Evolutionary conservation across 768 basidiomycete species (phyloP).

Genomic region (Calvatia gigantea): DNA sequence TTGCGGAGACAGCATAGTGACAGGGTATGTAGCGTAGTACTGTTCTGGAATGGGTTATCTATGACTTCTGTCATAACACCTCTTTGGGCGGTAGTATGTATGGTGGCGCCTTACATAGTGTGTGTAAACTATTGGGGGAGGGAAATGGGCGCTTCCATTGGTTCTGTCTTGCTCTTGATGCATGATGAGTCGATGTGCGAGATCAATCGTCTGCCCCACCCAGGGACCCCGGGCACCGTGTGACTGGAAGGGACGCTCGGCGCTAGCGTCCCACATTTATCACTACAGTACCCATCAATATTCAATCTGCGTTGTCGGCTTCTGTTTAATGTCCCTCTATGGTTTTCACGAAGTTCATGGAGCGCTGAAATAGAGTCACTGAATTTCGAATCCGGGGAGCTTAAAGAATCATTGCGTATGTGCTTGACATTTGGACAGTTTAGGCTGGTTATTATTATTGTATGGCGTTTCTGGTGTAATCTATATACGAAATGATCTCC

Average conservation of each 20-base stretch:
- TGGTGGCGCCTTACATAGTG: not conserved
- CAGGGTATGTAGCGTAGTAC: not conserved
- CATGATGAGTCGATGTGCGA: not conserved
- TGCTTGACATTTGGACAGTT: too few relatives aligned
- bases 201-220: not conserved
- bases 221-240: not conserved
- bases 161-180: slow-evolving; percentile 3
- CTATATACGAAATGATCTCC: too few relatives aligned
- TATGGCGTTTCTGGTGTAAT: too few relatives aligned
- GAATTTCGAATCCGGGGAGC: too few relatives aligned
- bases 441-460: too few relatives aligned
- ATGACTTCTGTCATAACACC: not conserved
- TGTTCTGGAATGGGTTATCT: not conserved
- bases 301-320: too few relatives aligned
- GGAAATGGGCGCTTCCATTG: slow-evolving; percentile 7
- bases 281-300: too few relatives aligned
- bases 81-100: not conserved
- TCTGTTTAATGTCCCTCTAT: too few relatives aligned
- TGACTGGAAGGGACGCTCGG: not conserved
- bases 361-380: too few relatives aligned
- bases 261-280: not conserved
- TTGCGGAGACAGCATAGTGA: too few relatives aligned
- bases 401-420: too few relatives aligned
- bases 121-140: not conserved
- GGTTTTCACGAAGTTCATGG: too few relatives aligned